phyloP scores from a whole-genome alignment of 257 asterid species.

The Forsythia suspensa region DNA sequence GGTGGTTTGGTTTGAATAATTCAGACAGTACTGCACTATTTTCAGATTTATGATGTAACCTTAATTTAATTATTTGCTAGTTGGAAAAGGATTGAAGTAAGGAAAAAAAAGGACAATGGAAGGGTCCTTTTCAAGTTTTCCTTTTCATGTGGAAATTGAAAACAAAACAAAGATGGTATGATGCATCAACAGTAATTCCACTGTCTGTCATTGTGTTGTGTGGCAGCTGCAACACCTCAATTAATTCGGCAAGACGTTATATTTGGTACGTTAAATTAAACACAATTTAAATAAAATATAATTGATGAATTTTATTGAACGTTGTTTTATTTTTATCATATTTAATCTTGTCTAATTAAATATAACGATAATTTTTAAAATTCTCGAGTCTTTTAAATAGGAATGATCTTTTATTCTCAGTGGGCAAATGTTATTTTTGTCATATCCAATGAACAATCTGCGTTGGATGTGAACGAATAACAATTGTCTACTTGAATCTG shows the following conservation, averaged over 20 bases:
- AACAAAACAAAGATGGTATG: conserved; percentile 33
- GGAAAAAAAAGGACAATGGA: conserved; percentile 12
- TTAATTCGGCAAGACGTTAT: background rate
- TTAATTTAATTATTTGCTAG: conserved; percentile 23
- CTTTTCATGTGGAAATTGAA: conserved; percentile 27
- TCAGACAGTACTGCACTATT: conserved; percentile 17
- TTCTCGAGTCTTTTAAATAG: too few species aligned
- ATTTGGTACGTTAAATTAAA: background rate
- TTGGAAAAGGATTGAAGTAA: conserved; percentile 29
- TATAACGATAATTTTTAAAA: too few species aligned
- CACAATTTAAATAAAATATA: background rate
- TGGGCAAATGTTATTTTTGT: too few species aligned
- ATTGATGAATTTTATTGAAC: background rate
- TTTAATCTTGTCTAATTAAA: too few species aligned
- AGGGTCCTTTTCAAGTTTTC: conserved; percentile 38
- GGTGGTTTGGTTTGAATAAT: background rate
- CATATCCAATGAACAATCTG: too few species aligned
- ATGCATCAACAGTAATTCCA: conserved; percentile 31
- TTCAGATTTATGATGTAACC: background rate
- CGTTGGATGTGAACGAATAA: too few species aligned
- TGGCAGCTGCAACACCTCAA: conserved; percentile 3
- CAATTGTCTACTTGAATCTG: too few species aligned
- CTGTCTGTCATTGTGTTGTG: conserved; percentile 19
- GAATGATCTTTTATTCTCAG: too few species aligned
- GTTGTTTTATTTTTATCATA: background rate